Evolutionary conservation across 805 yeast species (phyloP).

Genomic region (Cyberlindnera americana): DNA sequence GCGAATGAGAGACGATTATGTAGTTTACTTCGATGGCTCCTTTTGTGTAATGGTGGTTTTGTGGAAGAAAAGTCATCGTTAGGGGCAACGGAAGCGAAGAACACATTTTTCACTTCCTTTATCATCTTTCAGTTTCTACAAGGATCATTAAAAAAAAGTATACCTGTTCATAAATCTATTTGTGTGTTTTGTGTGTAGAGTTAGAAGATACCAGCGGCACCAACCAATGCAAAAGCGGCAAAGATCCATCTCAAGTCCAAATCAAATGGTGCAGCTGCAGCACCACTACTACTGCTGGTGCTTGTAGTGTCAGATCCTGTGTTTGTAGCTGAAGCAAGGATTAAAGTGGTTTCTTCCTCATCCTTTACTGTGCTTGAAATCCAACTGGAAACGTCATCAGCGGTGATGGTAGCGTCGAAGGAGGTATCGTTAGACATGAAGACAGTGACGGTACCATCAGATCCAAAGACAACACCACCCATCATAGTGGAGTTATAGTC

Average conservation of each 20-base stretch:
- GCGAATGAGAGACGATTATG: no score
- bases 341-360: slow-evolving; percentile 30
- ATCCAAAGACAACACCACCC: slow-evolving; percentile 71
- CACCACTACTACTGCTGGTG: slow-evolving; percentile 16
- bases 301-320: slow-evolving; percentile 33
- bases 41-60: no score
- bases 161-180: no score
- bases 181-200: no score
- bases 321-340: slow-evolving; percentile 34
- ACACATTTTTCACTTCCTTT: no score
- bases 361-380: slow-evolving; percentile 32
- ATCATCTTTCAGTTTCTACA: no score
- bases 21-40: no score
- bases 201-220: slow-evolving; percentile 8
- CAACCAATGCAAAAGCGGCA: slow-evolving; percentile 24
- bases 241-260: slow-evolving; percentile 22
- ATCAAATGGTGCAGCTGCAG: slow-evolving; percentile 11
- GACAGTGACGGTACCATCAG: slow-evolving; percentile 56
- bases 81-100: no score
- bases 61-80: no score
- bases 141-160: no score
- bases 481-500: slow-evolving; percentile 47
- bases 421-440: slow-evolving; percentile 54
- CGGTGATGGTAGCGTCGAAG: slow-evolving; percentile 43
- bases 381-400: slow-evolving; percentile 44